Base-by-base conservation (phyloP, 73 alveolate genomes). In the Tetrahymena malaccensis region DNA sequence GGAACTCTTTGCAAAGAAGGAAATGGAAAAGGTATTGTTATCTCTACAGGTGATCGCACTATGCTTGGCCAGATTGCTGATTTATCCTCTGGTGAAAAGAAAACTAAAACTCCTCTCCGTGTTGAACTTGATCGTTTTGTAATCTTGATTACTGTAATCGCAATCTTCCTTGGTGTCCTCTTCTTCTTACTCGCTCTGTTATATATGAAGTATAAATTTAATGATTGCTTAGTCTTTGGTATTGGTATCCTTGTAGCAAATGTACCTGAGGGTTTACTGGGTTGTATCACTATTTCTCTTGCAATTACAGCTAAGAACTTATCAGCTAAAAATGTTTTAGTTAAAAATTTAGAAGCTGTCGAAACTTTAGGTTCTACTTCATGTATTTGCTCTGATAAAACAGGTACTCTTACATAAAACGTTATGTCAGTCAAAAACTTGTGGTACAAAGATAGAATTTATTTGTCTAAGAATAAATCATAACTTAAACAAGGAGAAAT, bases 331-430 rank as follows among this genome's bases (percentile, higher is more conserved):
- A 94, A 94, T 55, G 99, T 98, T 8, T 94, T 98, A 94, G 99
- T 98, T n/a, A 98, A 98, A 97, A 98, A 98, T 94, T 96, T 98
- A 44, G 99, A 98, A 95, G 96, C 99, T 43, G 99, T 98, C 34
- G 99, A 98, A 95, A 98, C 99, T 15, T 96, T 98, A 33, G 99
- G 99, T 34, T 98, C 99, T 15, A 98, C 99, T 27, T 85, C 99
- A n/a, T 98, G 99, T 85, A 98, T 98, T 58, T 98, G 99, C 97
- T 98, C 99, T 5, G 99, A 98, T 95, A 98, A 98, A 94, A 98
- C 99, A 19, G 99, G 99, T 84, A 98, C 99, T 40, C 97, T 98
- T 17, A 98, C 99, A 21, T 97, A 98, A 96, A 98, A 98, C 89
- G 97, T 96, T 84, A 98, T 98, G 99, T 97, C 99, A 13, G 99